Evolutionary conservation across 768 basidiomycete species (phyloP), one percentile per base, ranked within the genome.

Genomic region (Cyathus striatus): DNA sequence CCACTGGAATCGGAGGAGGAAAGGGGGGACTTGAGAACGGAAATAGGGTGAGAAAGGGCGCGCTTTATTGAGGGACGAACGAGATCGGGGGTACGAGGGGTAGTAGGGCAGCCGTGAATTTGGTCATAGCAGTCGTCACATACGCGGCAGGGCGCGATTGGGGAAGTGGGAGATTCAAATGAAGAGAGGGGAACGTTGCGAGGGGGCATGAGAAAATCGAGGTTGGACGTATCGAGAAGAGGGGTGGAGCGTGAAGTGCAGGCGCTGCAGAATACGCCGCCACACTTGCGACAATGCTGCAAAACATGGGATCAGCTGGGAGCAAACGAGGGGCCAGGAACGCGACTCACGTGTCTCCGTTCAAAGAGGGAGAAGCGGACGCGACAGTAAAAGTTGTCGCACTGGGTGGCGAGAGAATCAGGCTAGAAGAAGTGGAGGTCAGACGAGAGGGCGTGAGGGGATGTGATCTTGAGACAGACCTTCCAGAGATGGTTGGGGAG

Each of bases 261-360:
- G 5, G 72, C 60, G 38, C 60, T 59, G 63, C 88, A 90, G 58
- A 81, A 89, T 23, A 90, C 66, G 48, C 85, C 86, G 39, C 88
- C 88, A 50, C 88, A 90, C 58, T 89, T 90, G 59, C 88, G 77
- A 62, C 88, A 90, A 47, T 90, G 88, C 83, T 86, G 56, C 30
- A 42, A 47, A 39, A 41, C n/a, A n/a, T n/a, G 42, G 48, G 44
- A 49, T 53, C 53, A 48, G 61, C 53, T 9, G 21, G 23, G 22
- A 38, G n/a, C n/a, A n/a, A n/a, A n/a, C n/a, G n/a, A n/a, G n/a
- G n/a, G n/a, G n/a, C n/a, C n/a, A n/a, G n/a, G n/a, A n/a, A n/a
- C n/a, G 7, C 36, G 13, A 73, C 83, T 53, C 56, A 86, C 83
- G 57, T 90, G 87, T 64, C 79, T 78, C 48, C 87, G 83, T 49